Conservation (phyloP, 352 stramenopile species). For the Globisporangium ultimum region DNA sequence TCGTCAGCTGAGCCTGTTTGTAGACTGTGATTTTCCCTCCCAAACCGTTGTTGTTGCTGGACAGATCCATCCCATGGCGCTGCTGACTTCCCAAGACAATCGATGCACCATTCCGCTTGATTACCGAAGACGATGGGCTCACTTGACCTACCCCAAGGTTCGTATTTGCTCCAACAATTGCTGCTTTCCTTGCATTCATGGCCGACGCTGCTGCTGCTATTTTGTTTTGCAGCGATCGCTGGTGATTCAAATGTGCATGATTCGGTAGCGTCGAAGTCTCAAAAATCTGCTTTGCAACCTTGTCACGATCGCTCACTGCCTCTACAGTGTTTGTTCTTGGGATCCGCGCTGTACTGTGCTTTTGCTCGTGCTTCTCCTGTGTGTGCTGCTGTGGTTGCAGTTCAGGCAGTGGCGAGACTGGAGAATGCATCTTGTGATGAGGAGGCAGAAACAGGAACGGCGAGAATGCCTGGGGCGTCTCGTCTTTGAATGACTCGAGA, state of each 20-base stretch:
- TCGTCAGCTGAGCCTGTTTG: slow-evolving; percentile 19
- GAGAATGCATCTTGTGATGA: not conserved
- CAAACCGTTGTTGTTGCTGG: not conserved
- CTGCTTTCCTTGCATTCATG: not conserved
- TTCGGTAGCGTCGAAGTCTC: not conserved
- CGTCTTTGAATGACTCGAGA: not conserved
- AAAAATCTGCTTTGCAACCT: slow-evolving; percentile 5
- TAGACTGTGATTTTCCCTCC: slow-evolving; percentile 31
- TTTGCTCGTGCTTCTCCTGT: not conserved
- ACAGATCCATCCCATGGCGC: no score
- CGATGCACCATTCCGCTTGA: slow-evolving; percentile 7
- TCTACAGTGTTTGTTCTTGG: not conserved
- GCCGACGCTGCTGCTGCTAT: not conserved
- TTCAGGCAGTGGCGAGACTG: not conserved
- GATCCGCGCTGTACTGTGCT: not conserved
- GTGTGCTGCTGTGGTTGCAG: not conserved
- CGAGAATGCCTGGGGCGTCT: not conserved
- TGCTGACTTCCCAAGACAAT: slow-evolving; percentile 2
- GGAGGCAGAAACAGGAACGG: slow-evolving; percentile 13
- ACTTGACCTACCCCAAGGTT: no score
- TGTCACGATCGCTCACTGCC: not conserved
- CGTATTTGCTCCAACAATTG: not conserved
- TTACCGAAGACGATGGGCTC: not conserved
- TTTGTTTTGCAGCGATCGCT: not conserved
- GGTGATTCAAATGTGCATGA: not conserved